Conservation (phyloP, 2,329 filamentous ascomycete species). For the Teratosphaeria viscida region DNA sequence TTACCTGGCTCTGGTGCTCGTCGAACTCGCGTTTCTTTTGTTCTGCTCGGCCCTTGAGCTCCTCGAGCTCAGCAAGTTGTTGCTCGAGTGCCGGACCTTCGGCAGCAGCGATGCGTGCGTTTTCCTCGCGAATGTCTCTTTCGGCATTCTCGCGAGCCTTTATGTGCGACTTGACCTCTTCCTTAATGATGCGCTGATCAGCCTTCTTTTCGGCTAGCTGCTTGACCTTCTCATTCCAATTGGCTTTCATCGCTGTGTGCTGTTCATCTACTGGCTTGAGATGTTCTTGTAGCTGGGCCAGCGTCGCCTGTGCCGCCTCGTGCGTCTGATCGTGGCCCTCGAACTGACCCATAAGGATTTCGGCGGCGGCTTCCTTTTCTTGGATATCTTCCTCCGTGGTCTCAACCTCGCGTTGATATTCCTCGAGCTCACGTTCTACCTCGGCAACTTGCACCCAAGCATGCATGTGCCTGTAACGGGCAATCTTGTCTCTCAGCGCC, state of each 20-base stretch:
- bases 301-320: constrained; percentile 26
- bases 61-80: constrained; percentile 46
- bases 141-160: constrained; percentile 32
- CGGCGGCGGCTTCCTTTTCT: constrained; percentile 32
- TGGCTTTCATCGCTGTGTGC: constrained; percentile 40
- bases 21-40: constrained; percentile 32
- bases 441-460: constrained; percentile 83
- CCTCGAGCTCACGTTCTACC: constrained; percentile 45
- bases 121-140: constrained; percentile 44
- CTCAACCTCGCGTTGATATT: constrained; percentile 20
- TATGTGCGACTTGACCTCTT: constrained; percentile 45
- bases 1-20: constrained; percentile 27
- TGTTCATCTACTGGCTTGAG: constrained; percentile 37
- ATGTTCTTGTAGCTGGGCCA: constrained; percentile 26
- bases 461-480: constrained; percentile 53
- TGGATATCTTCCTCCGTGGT: constrained; percentile 37
- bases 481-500: constrained; percentile 51
- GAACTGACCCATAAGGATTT: constrained; percentile 32
- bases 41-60: constrained; percentile 36
- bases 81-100: constrained; percentile 59
- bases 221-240: constrained; percentile 32
- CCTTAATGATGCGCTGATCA: constrained; percentile 56
- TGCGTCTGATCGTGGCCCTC: constrained; percentile 33
- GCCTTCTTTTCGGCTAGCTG: constrained; percentile 22
- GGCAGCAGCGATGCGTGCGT: constrained; percentile 47